phyloP scores from a whole-genome alignment of 345 rosid species.

The Aegle marmelos region DNA sequence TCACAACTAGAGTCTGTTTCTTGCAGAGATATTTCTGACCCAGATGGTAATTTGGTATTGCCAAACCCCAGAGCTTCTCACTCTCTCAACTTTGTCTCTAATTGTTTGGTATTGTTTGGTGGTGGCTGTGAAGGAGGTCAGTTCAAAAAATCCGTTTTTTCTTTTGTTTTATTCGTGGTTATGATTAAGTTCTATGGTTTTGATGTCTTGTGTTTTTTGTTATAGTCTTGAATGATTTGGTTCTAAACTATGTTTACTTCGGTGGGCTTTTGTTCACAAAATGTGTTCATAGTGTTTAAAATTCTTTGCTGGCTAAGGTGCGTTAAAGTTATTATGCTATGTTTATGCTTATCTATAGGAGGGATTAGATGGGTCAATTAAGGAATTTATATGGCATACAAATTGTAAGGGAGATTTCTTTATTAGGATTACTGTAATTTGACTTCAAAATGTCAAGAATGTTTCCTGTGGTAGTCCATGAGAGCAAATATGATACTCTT shows the following conservation, averaged over 20 bases:
- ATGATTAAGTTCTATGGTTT: not conserved
- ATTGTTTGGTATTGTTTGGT: conserved; percentile 83
- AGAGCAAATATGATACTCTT: not conserved
- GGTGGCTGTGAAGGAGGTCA: conserved; percentile 98
- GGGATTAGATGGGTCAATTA: not conserved
- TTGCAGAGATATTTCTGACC: conserved; percentile 51
- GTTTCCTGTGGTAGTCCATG: not conserved
- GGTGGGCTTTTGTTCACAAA: not conserved
- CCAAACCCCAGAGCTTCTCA: conserved; percentile 93
- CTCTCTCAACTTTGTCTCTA: conserved; percentile 83
- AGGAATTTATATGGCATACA: not conserved
- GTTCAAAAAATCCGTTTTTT: not conserved
- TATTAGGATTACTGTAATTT: not conserved
- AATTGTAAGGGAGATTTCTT: not conserved
- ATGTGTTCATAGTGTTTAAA: not conserved
- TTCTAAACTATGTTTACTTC: not conserved
- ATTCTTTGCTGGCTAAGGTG: not conserved
- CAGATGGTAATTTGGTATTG: conserved; percentile 31
- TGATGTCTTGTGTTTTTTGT: not conserved
- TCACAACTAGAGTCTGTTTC: conserved; percentile 54
- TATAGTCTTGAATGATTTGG: not conserved
- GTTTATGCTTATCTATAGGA: not conserved
- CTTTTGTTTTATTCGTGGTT: not conserved
- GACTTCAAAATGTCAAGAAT: not conserved
- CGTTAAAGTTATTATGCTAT: not conserved